Base-by-base conservation (phyloP, 139 green algal species). In the Chlamydomonas asymmetrica region DNA sequence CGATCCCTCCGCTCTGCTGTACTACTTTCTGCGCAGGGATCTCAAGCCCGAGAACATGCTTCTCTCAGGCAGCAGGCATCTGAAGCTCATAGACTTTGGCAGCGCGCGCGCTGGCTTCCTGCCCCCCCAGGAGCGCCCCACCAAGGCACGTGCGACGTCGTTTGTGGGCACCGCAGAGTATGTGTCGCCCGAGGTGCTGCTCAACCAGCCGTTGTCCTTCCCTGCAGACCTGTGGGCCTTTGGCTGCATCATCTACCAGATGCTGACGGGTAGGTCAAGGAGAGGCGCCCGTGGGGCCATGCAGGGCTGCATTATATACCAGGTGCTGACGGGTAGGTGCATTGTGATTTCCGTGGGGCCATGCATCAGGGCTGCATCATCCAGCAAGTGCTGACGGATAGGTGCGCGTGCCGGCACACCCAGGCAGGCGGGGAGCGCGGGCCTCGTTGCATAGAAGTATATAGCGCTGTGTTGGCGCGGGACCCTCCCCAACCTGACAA, bases 71-170 rank as follows among this genome's bases (percentile, higher is more conserved):
- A 40, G 87, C 1, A 93, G 94, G 1, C 90, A 97, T 80, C 64
- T 98, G 20, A 96, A 96, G 82, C 88, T 98, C 4, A 91, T 95
- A 22, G 95, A 98, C 82, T 98, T 98, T 84, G 95, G 95, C 25
- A 91, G 86, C 35, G 93, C 93, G 25, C 93, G 91, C 74, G 70
- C 74, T 23, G 73, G 85, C 29, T 85, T 83, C 61, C 20, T 84
- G 62, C 76, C 83, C 0, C 61, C 71, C 3, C 48, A 54, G 7
- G 66, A 50, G 45, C n/a, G n/a, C 39, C 23, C 37, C 63, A 38
- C 38, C 3, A 63, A 18, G 27, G 54, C 50, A 75, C 70, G 84
- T 35, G 80, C 80, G 5, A 89, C 86, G 2, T 94, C 89, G 0
- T 91, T 97, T 64, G 93, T 97, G 27, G 93, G 93, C 38, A 97